phyloP scores from a whole-genome alignment of 768 basidiomycete genomes.

The Leucocoprinus sp. region DNA sequence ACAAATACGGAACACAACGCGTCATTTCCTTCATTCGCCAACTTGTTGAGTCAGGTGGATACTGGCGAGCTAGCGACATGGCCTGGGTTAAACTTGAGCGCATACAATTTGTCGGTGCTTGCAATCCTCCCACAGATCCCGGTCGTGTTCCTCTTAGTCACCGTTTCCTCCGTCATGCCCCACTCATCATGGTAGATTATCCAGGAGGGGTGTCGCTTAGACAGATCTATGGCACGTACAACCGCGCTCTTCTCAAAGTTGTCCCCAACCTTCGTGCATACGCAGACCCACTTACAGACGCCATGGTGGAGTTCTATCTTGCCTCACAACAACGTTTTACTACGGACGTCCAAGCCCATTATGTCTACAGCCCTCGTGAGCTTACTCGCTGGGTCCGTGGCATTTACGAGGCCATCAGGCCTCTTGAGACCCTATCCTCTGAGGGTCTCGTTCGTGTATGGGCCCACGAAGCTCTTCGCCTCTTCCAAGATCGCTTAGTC shows the following conservation, averaged over 20 bases:
- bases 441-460: slow-evolving; percentile 95
- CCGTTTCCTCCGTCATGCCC: slow-evolving; percentile 95
- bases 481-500: slow-evolving; percentile 97
- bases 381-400: slow-evolving; percentile 96
- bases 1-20: slow-evolving; percentile 97
- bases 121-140: slow-evolving; percentile 98
- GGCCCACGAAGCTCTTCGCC: slow-evolving; percentile 94
- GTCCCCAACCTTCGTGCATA: slow-evolving; percentile 89
- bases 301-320: slow-evolving; percentile 95
- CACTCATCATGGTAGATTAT: slow-evolving; percentile 98
- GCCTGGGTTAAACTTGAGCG: slow-evolving; percentile 96
- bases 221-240: slow-evolving; percentile 98
- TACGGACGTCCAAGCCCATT: slow-evolving; percentile 95
- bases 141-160: slow-evolving; percentile 98
- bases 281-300: slow-evolving; percentile 89
- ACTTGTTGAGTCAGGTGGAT: slow-evolving; percentile 90
- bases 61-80: slow-evolving; percentile 91
- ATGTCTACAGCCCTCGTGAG: slow-evolving; percentile 98
- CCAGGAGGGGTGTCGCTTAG: slow-evolving; percentile 95
- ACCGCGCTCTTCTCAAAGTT: slow-evolving; percentile 91
- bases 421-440: slow-evolving; percentile 85
- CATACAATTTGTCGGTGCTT: slow-evolving; percentile 99
- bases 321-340: slow-evolving; percentile 93
- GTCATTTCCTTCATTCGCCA: slow-evolving; percentile 99
- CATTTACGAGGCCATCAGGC: slow-evolving; percentile 93